Base-by-base conservation (phyloP, 2,329 filamentous ascomycete genomes). In the Elsinoe arachidis region DNA sequence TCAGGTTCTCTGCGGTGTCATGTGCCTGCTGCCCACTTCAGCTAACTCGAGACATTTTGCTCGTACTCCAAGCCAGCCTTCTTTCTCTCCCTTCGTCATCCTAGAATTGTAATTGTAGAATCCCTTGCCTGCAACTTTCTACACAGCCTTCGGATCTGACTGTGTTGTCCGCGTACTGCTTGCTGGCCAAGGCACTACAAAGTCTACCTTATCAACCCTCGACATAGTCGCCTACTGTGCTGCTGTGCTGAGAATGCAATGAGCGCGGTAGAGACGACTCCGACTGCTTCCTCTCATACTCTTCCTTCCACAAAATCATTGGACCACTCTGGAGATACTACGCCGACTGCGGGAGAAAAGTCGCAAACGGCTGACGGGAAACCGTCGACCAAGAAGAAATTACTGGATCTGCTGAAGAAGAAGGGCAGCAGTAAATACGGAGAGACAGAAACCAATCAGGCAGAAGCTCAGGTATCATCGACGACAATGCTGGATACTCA, bases 211-310 rank as follows among this genome's bases (percentile, higher is more conserved):
- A 35, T 35, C 46, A 17, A 5, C 33, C 17, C 17, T 15, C 49
- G 49, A 11, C 35, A 39, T 11, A 53, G 49, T 39, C 49, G 49
- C 33, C 35, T 26, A 19, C 15, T 38, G 34, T 37, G 17, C 34
- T 26, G 15, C 9, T 46, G 56, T 35, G 43, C 38, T 33, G 56
- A 58, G 34, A 12, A 41, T 58, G 46, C 49, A 53, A 44, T 52
- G 43, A 44, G 46, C 26, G 37, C 56, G 19, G 47, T 35, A 33
- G 56, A 58, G 34, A 43, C 56, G 3, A 58, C 56, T 33, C 56
- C 56, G 10, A 23, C 56, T 17, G 56, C 56, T 15, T 53, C 56
- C 37, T 35, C 46, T 39, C 34, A 30, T 33, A 44, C 33, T 17
- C 14, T 53, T 35, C 30, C 35, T 23, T 37, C 49, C 34, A 26